These are phyloP conservation scores for Phytophthora vignae DNA, from an alignment of 352 stramenopile genomes.

Conservation along the genomic window DNA sequence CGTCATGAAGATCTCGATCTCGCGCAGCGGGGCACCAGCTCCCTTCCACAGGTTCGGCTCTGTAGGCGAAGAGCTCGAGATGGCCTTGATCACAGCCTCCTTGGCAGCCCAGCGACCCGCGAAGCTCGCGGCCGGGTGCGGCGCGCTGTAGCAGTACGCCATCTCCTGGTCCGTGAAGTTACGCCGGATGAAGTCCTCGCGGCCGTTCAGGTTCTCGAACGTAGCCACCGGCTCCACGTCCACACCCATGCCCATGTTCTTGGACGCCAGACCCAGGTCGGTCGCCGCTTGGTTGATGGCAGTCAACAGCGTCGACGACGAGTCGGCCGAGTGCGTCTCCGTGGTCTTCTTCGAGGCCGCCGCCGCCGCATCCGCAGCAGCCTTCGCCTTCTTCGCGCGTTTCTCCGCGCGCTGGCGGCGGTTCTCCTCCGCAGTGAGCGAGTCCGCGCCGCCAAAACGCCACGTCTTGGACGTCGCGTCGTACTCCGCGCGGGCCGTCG, in stretches of 20 bases:
- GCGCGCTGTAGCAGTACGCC: slow-evolving; percentile 81
- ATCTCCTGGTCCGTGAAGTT: slow-evolving; percentile 92
- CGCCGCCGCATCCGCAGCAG: slow-evolving; percentile 26
- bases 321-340: slow-evolving; percentile 25
- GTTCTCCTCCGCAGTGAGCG: slow-evolving; percentile 42
- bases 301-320: slow-evolving; percentile 60
- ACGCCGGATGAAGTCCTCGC: slow-evolving; percentile 85
- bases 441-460: slow-evolving; percentile 65
- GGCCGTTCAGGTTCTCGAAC: slow-evolving; percentile 79
- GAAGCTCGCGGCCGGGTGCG: slow-evolving; percentile 87
- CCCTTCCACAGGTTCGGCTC: slow-evolving; percentile 80
- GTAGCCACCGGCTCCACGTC: slow-evolving; percentile 88
- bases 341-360: slow-evolving; percentile 22
- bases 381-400: slow-evolving; percentile 56
- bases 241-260: slow-evolving; percentile 73
- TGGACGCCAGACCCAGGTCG: slow-evolving; percentile 58
- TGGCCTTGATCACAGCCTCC: slow-evolving; percentile 92
- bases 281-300: slow-evolving; percentile 62
- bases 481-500: slow-evolving; percentile 78
- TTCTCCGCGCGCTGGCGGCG: slow-evolving; percentile 46
- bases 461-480: slow-evolving; percentile 71
- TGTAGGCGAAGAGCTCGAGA: slow-evolving; percentile 74
- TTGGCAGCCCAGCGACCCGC: slow-evolving; percentile 90
- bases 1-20: slow-evolving; percentile 90
- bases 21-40: slow-evolving; percentile 71